phyloP scores from a whole-genome alignment of 495 filamentous ascomycete species.

The Aspergillus leporis region DNA sequence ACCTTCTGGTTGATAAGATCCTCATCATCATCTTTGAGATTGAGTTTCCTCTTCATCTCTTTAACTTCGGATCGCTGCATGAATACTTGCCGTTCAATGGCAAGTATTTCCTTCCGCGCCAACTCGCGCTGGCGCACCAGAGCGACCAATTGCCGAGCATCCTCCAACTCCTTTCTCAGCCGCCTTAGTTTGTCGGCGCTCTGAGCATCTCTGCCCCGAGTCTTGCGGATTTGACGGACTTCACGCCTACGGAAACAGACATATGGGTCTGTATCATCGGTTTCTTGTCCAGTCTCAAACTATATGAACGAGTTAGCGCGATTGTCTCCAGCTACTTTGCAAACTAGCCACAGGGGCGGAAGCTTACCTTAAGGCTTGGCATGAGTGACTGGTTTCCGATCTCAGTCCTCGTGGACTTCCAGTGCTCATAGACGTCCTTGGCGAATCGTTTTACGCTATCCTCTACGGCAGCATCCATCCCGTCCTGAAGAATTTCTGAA shows the following conservation, averaged over 20 bases:
- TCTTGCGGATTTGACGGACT: slow-evolving; percentile 91
- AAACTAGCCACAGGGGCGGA: background rate
- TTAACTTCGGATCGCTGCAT: slow-evolving; percentile 76
- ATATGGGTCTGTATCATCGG: slow-evolving; percentile 93
- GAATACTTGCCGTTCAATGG: slow-evolving; percentile 73
- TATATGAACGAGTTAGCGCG: slow-evolving; percentile 40
- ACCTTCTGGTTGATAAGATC: slow-evolving; percentile 94
- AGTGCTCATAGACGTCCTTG: slow-evolving; percentile 87
- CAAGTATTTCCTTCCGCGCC: slow-evolving; percentile 73
- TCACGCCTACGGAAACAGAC: slow-evolving; percentile 98
- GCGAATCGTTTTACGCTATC: slow-evolving; percentile 68
- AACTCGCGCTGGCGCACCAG: slow-evolving; percentile 77
- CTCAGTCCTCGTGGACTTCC: slow-evolving; percentile 70
- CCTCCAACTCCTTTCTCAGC: slow-evolving; percentile 88
- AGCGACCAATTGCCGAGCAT: slow-evolving; percentile 76
- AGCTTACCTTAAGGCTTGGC: slow-evolving; percentile 67
- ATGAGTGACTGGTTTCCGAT: slow-evolving; percentile 68
- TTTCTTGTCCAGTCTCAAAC: slow-evolving; percentile 90
- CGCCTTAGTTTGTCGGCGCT: slow-evolving; percentile 92
- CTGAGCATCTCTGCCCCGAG: slow-evolving; percentile 87
- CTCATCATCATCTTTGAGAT: slow-evolving; percentile 90
- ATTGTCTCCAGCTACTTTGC: background rate
- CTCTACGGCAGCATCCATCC: slow-evolving; percentile 72
- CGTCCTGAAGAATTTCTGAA: slow-evolving; percentile 78
- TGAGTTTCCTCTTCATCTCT: slow-evolving; percentile 81